These are phyloP conservation scores for Claviceps maximensis DNA, from an alignment of 2,329 filamentous ascomycete species.

Conservation along the genomic window DNA sequence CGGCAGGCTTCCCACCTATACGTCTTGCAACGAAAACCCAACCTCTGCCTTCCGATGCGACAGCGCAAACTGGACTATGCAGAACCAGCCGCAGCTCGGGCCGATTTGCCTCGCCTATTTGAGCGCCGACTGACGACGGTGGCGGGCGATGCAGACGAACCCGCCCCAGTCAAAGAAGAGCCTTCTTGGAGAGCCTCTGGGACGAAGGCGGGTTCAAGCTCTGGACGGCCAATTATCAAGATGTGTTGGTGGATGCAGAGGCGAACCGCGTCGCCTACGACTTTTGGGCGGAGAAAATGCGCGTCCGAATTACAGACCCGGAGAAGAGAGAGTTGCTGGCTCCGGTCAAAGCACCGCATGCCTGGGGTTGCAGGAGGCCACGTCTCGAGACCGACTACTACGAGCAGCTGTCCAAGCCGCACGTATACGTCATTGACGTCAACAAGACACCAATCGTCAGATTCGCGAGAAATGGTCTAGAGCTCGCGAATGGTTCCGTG, in stretches of 20 bases:
- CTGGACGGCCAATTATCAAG: slow-evolving; percentile 41
- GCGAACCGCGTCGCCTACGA: slow-evolving; percentile 40
- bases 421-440: slow-evolving; percentile 30
- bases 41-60: slow-evolving; percentile 50
- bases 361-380: slow-evolving; percentile 39
- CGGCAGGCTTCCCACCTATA: slow-evolving; percentile 33
- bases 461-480: slow-evolving; percentile 28
- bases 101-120: slow-evolving; percentile 38
- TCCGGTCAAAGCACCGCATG: slow-evolving; percentile 32
- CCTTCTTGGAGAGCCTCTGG: slow-evolving; percentile 35
- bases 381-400: slow-evolving; percentile 31
- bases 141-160: neutral
- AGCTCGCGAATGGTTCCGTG: slow-evolving; percentile 25
- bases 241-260: slow-evolving; percentile 29
- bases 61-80: slow-evolving; percentile 15
- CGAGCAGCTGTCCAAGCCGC: slow-evolving; percentile 31
- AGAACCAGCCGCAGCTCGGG: neutral
- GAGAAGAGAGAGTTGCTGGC: slow-evolving; percentile 36
- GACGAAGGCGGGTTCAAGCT: slow-evolving; percentile 39
- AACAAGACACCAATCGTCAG: slow-evolving; percentile 25
- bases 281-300: slow-evolving; percentile 41
- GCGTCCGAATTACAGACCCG: slow-evolving; percentile 35
- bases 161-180: slow-evolving; percentile 28
- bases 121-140: slow-evolving; percentile 34
- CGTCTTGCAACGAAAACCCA: slow-evolving; percentile 56